phyloP scores from a whole-genome alignment of 306 rosid genomes.

The Casuarina equisetifolia region DNA sequence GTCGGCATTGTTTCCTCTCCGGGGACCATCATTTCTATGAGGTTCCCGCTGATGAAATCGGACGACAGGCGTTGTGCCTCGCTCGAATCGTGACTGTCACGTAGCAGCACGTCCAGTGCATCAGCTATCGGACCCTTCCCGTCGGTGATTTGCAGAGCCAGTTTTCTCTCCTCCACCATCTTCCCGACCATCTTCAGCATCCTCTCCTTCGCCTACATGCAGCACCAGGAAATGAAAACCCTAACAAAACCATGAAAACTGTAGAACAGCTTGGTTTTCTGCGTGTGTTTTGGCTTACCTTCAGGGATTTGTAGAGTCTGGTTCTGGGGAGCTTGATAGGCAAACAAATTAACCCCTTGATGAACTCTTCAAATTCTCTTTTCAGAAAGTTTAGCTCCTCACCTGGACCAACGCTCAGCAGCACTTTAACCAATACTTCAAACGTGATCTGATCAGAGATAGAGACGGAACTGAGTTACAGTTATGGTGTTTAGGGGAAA shows the following conservation, averaged over 20 bases:
- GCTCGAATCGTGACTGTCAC: conserved; percentile 41
- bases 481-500: not conserved
- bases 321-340: conserved; percentile 91
- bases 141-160: not conserved
- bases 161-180: conserved; percentile 54
- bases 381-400: conserved; percentile 65
- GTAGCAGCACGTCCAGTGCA: conserved; percentile 66
- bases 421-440: conserved; percentile 57
- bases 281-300: conserved; percentile 39
- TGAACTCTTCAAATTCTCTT: conserved; percentile 72
- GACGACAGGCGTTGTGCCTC: conserved; percentile 33
- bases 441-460: conserved; percentile 62
- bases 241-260: not conserved
- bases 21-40: conserved; percentile 83
- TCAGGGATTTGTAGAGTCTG: conserved; percentile 76
- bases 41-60: conserved; percentile 68
- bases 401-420: conserved; percentile 79
- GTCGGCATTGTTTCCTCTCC: conserved; percentile 92
- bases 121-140: conserved; percentile 42
- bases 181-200: conserved; percentile 62
- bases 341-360: conserved; percentile 82
- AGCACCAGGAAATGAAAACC: not conserved
- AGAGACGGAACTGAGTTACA: not conserved
- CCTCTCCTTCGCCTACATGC: conserved; percentile 74
- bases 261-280: not conserved